phyloP scores from a whole-genome alignment of 2,329 filamentous ascomycete genomes.

The Diaporthe ilicicola region DNA sequence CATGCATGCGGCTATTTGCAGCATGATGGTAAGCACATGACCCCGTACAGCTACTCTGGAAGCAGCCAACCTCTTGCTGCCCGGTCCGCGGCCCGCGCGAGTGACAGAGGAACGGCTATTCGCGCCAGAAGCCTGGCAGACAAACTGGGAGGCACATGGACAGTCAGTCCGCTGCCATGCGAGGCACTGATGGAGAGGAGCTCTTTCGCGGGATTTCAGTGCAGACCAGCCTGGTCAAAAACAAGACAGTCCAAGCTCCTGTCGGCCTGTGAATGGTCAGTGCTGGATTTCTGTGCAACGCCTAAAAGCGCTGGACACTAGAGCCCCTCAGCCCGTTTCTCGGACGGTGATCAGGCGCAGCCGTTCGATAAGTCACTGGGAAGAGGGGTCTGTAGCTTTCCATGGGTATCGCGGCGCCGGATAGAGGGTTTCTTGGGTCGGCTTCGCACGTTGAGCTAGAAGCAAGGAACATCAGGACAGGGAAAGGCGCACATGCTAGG shows the following conservation, averaged over 20 bases:
- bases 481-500: not conserved
- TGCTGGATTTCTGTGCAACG: constrained; percentile 10
- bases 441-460: constrained; percentile 9
- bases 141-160: not conserved
- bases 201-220: not conserved
- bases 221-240: not conserved
- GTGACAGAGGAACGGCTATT: not conserved
- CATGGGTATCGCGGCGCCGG: constrained; percentile 16
- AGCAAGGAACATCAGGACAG: not conserved
- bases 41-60: not conserved
- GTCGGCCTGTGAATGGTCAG: not conserved
- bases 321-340: not conserved
- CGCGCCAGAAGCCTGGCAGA: not conserved
- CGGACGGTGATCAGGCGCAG: not conserved
- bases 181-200: not conserved
- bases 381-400: constrained; percentile 9
- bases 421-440: not conserved
- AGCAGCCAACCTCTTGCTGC: not conserved
- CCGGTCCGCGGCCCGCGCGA: not conserved
- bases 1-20: constrained; percentile 10
- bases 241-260: not conserved
- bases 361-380: not conserved
- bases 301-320: too few relatives aligned
- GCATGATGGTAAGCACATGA: constrained; percentile 11
- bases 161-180: not conserved